phyloP scores from a whole-genome alignment of 1,284 basidiomycete species.

The Tilletia walkeri region DNA sequence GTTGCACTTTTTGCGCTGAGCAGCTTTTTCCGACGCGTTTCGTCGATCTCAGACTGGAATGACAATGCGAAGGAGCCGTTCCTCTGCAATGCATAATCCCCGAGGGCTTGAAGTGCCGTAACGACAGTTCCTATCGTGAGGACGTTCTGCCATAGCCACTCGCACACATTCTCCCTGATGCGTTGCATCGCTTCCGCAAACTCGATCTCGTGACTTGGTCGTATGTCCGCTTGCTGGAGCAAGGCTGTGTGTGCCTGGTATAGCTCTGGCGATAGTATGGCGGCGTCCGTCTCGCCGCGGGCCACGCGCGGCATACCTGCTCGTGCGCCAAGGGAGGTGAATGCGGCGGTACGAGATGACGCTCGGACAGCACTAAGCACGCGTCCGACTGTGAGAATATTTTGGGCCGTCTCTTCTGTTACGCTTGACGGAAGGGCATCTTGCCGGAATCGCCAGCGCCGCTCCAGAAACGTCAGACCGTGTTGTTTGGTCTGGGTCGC shows the following conservation, averaged over 20 bases:
- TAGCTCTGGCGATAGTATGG: constrained; percentile 28
- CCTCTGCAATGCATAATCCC: constrained; percentile 68
- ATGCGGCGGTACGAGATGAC: constrained; percentile 18
- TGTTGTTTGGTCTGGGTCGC: constrained; percentile 5
- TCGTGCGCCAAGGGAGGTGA: too few relatives aligned
- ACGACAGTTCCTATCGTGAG: constrained; percentile 78
- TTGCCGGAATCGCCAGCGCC: constrained; percentile 59
- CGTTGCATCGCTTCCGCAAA: constrained; percentile 57
- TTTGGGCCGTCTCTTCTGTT: constrained; percentile 69
- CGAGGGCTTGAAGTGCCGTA: constrained; percentile 70
- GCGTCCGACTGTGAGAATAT: constrained; percentile 79
- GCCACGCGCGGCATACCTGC: neutral
- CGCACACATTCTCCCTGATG: constrained; percentile 71
- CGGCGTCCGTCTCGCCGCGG: neutral
- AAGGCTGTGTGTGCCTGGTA: constrained; percentile 28
- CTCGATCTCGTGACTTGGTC: constrained; percentile 26
- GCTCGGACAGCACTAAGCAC: constrained; percentile 76
- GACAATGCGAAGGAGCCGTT: constrained; percentile 81
- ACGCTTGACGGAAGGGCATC: constrained; percentile 73
- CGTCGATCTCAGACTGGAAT: constrained; percentile 66
- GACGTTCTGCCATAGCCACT: constrained; percentile 88
- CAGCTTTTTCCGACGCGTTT: constrained; percentile 63
- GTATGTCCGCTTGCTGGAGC: constrained; percentile 20
- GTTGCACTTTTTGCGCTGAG: constrained; percentile 66
- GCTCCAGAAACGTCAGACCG: neutral